Evolutionary conservation across 78 protist genomes (phyloP).

Genomic region (Cavenderia fasciculata): DNA sequence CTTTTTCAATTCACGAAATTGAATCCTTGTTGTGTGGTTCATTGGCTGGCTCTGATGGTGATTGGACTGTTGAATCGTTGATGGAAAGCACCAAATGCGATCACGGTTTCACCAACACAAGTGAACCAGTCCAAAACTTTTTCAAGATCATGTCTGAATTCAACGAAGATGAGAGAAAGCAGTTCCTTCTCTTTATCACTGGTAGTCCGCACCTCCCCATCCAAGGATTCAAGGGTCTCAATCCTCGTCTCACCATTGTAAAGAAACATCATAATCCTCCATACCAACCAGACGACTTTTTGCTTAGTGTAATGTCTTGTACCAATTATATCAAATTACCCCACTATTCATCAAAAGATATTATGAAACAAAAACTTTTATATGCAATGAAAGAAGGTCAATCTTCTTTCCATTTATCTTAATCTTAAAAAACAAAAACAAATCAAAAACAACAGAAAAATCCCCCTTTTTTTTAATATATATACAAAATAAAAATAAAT

Average conservation of each 20-base stretch:
- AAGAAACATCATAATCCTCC: constrained; percentile 61
- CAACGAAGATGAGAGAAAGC: constrained; percentile 42
- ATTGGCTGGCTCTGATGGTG: constrained; percentile 49
- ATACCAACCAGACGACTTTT: constrained; percentile 73
- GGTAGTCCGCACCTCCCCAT: constrained; percentile 88
- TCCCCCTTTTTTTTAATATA: no score
- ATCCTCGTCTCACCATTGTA: constrained; percentile 72
- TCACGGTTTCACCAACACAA: constrained; percentile 74
- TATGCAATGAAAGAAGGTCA: constrained; percentile 88
- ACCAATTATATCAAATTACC: constrained; percentile 91
- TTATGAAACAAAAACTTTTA: constrained; percentile 76
- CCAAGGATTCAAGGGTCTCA: constrained; percentile 81
- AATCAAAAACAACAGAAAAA: no score
- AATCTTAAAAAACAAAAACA: not conserved
- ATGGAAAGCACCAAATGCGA: constrained; percentile 77
- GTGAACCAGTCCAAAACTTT: constrained; percentile 71
- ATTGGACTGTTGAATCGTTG: constrained; percentile 49
- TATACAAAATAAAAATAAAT: not conserved
- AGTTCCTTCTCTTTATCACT: constrained; percentile 84
- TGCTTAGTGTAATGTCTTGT: constrained; percentile 89
- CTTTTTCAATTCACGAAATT: constrained; percentile 72
- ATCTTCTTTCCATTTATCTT: constrained; percentile 61
- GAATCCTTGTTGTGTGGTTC: constrained; percentile 78
- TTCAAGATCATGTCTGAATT: constrained; percentile 77
- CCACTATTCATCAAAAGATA: constrained; percentile 80